phyloP scores from a whole-genome alignment of 345 rosid genomes.

The Citrus cavaleriei region DNA sequence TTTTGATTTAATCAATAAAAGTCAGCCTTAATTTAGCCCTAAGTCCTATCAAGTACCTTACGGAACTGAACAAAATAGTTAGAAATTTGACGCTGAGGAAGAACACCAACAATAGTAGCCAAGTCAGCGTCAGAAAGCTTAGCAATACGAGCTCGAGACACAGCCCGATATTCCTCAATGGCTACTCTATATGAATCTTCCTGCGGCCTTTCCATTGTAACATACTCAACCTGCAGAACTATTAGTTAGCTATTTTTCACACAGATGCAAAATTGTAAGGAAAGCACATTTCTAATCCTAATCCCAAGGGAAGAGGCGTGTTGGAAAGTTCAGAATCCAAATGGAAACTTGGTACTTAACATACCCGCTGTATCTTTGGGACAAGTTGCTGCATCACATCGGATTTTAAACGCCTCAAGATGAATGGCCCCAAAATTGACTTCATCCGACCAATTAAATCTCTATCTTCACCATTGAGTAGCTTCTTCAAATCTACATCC shows the following conservation, averaged over 20 bases:
- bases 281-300: background rate
- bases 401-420: conserved; percentile 89
- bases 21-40: too few relatives aligned
- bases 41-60: conserved; percentile 40
- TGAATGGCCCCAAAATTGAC: conserved; percentile 92
- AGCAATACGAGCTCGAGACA: conserved; percentile 61
- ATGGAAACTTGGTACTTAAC: conserved; percentile 5
- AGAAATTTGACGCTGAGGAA: conserved; percentile 85
- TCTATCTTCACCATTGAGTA: conserved; percentile 76
- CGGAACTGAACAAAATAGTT: conserved; percentile 93
- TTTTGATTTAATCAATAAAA: too few relatives aligned
- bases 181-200: conserved; percentile 83
- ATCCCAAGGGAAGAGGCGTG: background rate
- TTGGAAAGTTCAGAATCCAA: background rate
- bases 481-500: conserved; percentile 86
- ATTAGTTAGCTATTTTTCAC: conserved; percentile 8
- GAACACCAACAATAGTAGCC: conserved; percentile 43
- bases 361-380: conserved; percentile 86
- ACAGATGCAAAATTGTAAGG: background rate
- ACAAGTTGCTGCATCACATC: conserved; percentile 99
- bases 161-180: conserved; percentile 84
- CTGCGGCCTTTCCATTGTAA: conserved; percentile 72
- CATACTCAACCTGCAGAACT: conserved; percentile 77
- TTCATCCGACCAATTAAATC: conserved; percentile 85
- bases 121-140: conserved; percentile 50